Conservation (phyloP, 345 rosid species). For the Linum usitatissimum region DNA sequence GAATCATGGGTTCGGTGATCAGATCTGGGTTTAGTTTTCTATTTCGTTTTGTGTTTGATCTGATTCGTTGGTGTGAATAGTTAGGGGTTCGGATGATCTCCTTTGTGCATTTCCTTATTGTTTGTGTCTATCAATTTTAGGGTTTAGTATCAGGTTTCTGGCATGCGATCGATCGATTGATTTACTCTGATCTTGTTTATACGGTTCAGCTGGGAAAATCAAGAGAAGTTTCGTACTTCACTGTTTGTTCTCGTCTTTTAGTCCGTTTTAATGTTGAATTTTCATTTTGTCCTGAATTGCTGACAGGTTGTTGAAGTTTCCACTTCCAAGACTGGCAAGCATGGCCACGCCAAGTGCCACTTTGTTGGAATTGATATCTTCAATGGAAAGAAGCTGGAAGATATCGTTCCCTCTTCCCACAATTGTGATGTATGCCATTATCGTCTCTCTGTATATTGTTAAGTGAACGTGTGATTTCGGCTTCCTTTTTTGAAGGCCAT, state of each 20-base stretch:
- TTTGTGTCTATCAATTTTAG: background rate
- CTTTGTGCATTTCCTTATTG: background rate
- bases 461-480: background rate
- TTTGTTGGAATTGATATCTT: slow-evolving; percentile 2
- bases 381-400: slow-evolving; percentile 2
- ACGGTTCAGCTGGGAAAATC: background rate
- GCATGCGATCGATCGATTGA: background rate
- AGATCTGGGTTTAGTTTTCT: background rate
- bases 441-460: background rate
- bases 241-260: background rate
- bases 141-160: background rate
- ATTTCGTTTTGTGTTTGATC: background rate
- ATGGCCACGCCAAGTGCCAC: slow-evolving; percentile 5
- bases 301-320: background rate
- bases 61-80: background rate
- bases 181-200: background rate
- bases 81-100: background rate
- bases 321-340: slow-evolving; percentile 3
- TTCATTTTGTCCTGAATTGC: too few species aligned
- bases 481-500: background rate
- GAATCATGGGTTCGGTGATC: background rate
- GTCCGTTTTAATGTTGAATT: background rate
- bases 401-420: slow-evolving; percentile 3
- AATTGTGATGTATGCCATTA: background rate
- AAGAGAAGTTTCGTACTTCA: background rate